phyloP scores from a whole-genome alignment of 2,329 filamentous ascomycete genomes.

The Penicillium brasilianum region DNA sequence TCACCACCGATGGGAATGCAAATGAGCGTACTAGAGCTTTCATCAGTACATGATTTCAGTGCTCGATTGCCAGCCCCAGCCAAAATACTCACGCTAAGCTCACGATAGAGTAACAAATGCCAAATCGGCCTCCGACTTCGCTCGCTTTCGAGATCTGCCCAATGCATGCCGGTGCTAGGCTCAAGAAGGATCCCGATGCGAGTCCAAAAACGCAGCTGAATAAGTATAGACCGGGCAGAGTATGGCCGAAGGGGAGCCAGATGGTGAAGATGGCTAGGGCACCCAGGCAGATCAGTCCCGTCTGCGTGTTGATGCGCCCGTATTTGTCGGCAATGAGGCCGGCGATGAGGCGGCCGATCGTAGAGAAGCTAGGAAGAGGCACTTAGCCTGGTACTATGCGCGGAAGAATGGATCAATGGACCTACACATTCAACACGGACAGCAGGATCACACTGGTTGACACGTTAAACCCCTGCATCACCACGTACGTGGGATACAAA shows the following conservation, averaged over 20 bases:
- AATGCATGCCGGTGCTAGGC: constrained; percentile 53
- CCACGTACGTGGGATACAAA: constrained; percentile 37
- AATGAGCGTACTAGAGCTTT: constrained; percentile 45
- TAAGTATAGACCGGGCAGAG: constrained; percentile 29
- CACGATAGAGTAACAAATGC: constrained; percentile 56
- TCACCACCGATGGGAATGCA: constrained; percentile 56
- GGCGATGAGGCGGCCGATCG: constrained; percentile 51
- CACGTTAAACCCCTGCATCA: constrained; percentile 36
- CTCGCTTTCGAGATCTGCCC: constrained; percentile 55
- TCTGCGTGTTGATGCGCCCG: constrained; percentile 53
- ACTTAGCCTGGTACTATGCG: not conserved
- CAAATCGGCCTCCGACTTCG: constrained; percentile 55
- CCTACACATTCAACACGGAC: constrained; percentile 45
- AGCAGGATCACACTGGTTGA: constrained; percentile 42
- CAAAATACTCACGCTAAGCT: constrained; percentile 47
- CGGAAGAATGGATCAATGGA: not conserved
- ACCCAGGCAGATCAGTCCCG: constrained; percentile 43
- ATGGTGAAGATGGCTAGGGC: constrained; percentile 49
- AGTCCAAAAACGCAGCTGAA: constrained; percentile 53
- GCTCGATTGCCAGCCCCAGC: no score
- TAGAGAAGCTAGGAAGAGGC: constrained; percentile 41
- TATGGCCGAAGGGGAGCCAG: constrained; percentile 52
- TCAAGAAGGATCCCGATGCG: constrained; percentile 55
- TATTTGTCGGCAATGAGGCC: constrained; percentile 52
- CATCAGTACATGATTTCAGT: not conserved